These are phyloP conservation scores for Cubamyces sp. DNA, from an alignment of 768 basidiomycete genomes.

Conservation along the genomic window DNA sequence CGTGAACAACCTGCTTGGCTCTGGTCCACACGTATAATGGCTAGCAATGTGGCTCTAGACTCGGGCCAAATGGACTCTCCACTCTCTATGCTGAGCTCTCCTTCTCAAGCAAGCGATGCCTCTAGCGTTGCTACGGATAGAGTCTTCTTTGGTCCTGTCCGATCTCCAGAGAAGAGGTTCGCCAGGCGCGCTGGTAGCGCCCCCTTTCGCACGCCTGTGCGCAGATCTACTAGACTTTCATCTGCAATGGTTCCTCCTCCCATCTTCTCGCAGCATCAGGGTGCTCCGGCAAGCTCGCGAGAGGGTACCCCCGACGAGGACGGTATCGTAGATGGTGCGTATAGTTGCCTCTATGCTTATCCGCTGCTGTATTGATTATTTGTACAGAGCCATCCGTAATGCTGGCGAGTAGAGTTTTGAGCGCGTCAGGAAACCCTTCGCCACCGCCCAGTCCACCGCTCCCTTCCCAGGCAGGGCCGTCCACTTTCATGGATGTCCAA, in stretches of 20 bases:
- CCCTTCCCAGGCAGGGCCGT: slow-evolving; percentile 22
- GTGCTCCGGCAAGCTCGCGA: slow-evolving; percentile 33
- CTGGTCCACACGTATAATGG: slow-evolving; percentile 19
- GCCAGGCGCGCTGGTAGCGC: slow-evolving; percentile 35
- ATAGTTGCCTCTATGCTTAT: slow-evolving; percentile 24
- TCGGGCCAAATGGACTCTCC: slow-evolving; percentile 13
- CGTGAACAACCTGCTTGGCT: background rate
- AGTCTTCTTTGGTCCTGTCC: slow-evolving; percentile 54
- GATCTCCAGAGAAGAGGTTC: slow-evolving; percentile 56
- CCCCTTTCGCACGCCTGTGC: slow-evolving; percentile 40
- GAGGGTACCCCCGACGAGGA: slow-evolving; percentile 29
- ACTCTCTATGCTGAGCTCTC: slow-evolving; percentile 13
- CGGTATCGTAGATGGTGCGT: slow-evolving; percentile 39
- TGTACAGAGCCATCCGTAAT: slow-evolving; percentile 63
- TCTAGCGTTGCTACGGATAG: slow-evolving; percentile 45
- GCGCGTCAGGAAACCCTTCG: slow-evolving; percentile 78
- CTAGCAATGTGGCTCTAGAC: slow-evolving; percentile 23
- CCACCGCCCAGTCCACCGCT: slow-evolving; percentile 51
- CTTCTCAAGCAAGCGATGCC: slow-evolving; percentile 26
- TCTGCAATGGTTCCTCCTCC: slow-evolving; percentile 33
- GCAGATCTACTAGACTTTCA: slow-evolving; percentile 57
- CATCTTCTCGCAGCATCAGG: slow-evolving; percentile 31
- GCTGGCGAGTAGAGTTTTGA: slow-evolving; percentile 65
- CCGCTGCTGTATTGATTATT: background rate
- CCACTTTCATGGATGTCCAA: slow-evolving; percentile 14